Evolutionary conservation across 805 yeast species (phyloP).

Genomic region (Yamadazyma paraphyllophila): DNA sequence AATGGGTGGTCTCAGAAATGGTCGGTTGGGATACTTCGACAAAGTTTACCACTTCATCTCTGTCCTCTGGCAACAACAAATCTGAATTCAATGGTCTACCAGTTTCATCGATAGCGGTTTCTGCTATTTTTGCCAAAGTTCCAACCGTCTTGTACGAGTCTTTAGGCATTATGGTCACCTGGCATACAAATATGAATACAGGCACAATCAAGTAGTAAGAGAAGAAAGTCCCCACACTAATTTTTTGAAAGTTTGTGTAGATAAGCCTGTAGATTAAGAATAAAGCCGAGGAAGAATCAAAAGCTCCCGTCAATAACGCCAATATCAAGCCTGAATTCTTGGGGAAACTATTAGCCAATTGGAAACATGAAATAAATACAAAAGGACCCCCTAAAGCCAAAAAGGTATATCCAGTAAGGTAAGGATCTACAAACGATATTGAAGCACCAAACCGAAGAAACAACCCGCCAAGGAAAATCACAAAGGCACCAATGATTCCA

Average conservation of each 20-base stretch:
- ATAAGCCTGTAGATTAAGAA: slow-evolving; percentile 70
- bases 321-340: slow-evolving; percentile 74
- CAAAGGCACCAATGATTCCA: slow-evolving; percentile 67
- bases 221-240: slow-evolving; percentile 62
- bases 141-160: slow-evolving; percentile 73
- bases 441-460: slow-evolving; percentile 40
- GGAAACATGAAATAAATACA: slow-evolving; percentile 86
- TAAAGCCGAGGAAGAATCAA: slow-evolving; percentile 88
- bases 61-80: slow-evolving; percentile 34
- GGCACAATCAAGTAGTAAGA: slow-evolving; percentile 71
- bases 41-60: slow-evolving; percentile 19
- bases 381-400: slow-evolving; percentile 94
- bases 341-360: slow-evolving; percentile 82
- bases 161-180: slow-evolving; percentile 75
- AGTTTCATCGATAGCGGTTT: slow-evolving; percentile 71
- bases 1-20: slow-evolving; percentile 40
- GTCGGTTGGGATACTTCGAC: slow-evolving; percentile 27
- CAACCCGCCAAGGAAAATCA: slow-evolving; percentile 57
- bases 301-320: slow-evolving; percentile 89
- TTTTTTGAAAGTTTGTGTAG: slow-evolving; percentile 44
- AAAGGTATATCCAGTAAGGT: slow-evolving; percentile 67
- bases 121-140: slow-evolving; percentile 62
- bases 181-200: slow-evolving; percentile 69
- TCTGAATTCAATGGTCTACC: slow-evolving; percentile 57
- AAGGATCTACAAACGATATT: slow-evolving; percentile 51